Conservation (phyloP, 2,329 filamentous ascomycete species). For the Lachnum nothofagi region DNA sequence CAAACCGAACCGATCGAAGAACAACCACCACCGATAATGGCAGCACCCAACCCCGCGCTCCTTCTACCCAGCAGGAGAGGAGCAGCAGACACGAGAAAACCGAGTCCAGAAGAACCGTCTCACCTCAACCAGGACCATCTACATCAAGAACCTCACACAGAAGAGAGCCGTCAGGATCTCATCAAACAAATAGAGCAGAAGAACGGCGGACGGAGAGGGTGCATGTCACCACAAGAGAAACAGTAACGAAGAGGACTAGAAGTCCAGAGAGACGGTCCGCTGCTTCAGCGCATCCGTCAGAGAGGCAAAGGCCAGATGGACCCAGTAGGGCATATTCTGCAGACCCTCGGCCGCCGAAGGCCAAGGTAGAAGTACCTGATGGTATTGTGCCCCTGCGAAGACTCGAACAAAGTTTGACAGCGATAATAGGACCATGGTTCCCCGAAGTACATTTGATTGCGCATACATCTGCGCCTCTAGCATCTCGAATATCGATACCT, state of each 20-base stretch:
- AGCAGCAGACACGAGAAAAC: constrained; percentile 23
- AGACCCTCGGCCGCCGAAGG: constrained; percentile 28
- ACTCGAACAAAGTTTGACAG: neutral
- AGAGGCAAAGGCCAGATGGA: constrained; percentile 23
- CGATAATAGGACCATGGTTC: constrained; percentile 57
- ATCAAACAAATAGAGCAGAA: constrained; percentile 44
- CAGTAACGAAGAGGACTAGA: constrained; percentile 51
- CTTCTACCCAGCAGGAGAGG: constrained; percentile 23
- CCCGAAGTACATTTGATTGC: constrained; percentile 71
- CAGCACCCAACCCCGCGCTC: constrained; percentile 27
- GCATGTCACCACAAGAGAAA: constrained; percentile 58
- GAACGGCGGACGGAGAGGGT: constrained; percentile 51
- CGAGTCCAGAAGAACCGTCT: constrained; percentile 25
- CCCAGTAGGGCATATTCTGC: constrained; percentile 21
- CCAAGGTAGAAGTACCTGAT: constrained; percentile 45
- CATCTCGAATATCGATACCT: constrained; percentile 51
- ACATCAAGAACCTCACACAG: constrained; percentile 43
- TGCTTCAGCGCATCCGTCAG: constrained; percentile 15
- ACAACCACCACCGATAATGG: constrained; percentile 29
- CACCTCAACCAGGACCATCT: constrained; percentile 26
- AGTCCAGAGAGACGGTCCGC: constrained; percentile 46
- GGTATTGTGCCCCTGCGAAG: constrained; percentile 47
- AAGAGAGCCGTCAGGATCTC: constrained; percentile 51
- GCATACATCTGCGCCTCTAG: constrained; percentile 52
- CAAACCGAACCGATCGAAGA: constrained; percentile 30